Base-by-base conservation (phyloP, 257 asterid genomes). In the Misopates orontium region DNA sequence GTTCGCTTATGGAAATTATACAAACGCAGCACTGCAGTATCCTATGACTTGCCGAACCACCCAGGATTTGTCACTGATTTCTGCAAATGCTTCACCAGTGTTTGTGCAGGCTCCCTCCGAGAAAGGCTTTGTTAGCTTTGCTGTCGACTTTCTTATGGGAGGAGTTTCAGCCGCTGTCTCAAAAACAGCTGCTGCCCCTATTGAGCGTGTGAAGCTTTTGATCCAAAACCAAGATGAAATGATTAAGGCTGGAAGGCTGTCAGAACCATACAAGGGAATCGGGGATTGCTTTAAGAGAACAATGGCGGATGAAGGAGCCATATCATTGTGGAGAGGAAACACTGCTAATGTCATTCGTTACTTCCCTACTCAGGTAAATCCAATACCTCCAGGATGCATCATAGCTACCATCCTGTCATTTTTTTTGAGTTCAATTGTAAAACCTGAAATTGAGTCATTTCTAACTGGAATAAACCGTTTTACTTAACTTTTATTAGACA, bases 111-210 rank as follows among this genome's bases (percentile, higher is more conserved):
- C 97, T 72, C 97, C 97, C 8, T 54, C 82, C 22, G 97, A 90
- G 83, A 90, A 90, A 72, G 96, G 97, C 3, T 1, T 82, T 0
- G 76, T 85, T 20, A 71, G 90, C 51, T 90, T 90, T 71, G 97
- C 95, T 8, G 84, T 83, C 42, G 97, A 90, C 56, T 90, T 90
- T 60, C 88, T 90, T 58, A 90, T 90, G 97, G 97, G 97, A 49
- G 97, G 96, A 63, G 97, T 90, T 56, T 90, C 97, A 18, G 97
- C 96, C 48, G 97, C 97, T 63, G 96, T 90, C 58, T 90, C 97
- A 1, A 90, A 90, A 64, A 90, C 97, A 25, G 95, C 95, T 51
- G 97, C 96, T 36, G 97, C 97, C 13, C 97, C 97, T 15, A 85
- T 90, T 19, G 97, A 90, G 80, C 96, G 97, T 44, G 91, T 87